Evolutionary conservation across 805 yeast genomes (phyloP).

Genomic region (Blastobotrys americana): DNA sequence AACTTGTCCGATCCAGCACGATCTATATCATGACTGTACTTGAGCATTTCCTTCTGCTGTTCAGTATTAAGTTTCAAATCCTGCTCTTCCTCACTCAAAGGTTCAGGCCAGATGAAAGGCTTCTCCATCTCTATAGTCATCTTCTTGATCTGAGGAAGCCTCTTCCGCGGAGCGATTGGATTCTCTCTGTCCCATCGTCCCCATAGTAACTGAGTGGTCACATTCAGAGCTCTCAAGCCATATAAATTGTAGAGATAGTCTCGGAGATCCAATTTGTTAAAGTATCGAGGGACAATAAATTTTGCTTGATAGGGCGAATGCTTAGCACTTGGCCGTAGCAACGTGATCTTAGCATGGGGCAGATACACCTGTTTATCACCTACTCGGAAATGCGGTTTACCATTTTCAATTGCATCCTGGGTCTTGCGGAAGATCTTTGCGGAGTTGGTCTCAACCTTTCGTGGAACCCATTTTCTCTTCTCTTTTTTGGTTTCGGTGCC

Average conservation of each 20-base stretch:
- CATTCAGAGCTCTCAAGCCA: slow-evolving; percentile 81
- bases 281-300: slow-evolving; percentile 86
- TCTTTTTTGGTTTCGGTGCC: not conserved
- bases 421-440: slow-evolving; percentile 12
- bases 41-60: slow-evolving; percentile 40
- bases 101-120: slow-evolving; percentile 92
- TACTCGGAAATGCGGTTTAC: slow-evolving; percentile 70
- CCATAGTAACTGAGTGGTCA: slow-evolving; percentile 79
- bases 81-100: slow-evolving; percentile 35
- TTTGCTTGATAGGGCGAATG: slow-evolving; percentile 97
- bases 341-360: slow-evolving; percentile 75
- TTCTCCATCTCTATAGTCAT: slow-evolving; percentile 96
- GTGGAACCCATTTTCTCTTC: slow-evolving; percentile 1
- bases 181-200: slow-evolving; percentile 58
- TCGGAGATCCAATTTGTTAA: slow-evolving; percentile 89
- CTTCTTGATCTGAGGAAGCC: slow-evolving; percentile 78
- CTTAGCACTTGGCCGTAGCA: slow-evolving; percentile 88
- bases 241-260: slow-evolving; percentile 88
- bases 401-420: slow-evolving; percentile 26
- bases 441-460: not conserved
- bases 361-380: slow-evolving; percentile 74
- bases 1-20: slow-evolving; percentile 57
- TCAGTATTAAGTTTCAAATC: slow-evolving; percentile 27
- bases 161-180: slow-evolving; percentile 56
- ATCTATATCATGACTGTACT: slow-evolving; percentile 46